These are phyloP conservation scores for Verruconis gallopava DNA, from an alignment of 2,329 filamentous ascomycete species.

Conservation along the genomic window DNA sequence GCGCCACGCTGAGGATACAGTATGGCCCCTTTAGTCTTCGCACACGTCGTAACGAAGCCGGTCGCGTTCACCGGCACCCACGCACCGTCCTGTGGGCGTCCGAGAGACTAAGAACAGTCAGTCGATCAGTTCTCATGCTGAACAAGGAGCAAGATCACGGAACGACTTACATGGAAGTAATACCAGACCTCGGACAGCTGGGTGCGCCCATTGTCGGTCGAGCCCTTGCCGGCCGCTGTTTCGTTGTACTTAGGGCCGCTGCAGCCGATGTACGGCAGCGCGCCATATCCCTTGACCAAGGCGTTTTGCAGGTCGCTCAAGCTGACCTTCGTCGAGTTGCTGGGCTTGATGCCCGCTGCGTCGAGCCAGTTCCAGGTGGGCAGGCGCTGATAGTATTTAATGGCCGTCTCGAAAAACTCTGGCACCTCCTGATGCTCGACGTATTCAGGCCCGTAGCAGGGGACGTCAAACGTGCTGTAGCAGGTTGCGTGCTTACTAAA, in stretches of 20 bases:
- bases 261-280: slow-evolving; percentile 48
- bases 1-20: slow-evolving; percentile 5
- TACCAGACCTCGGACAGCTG: slow-evolving; percentile 53
- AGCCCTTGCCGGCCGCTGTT: slow-evolving; percentile 43
- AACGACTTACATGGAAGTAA: slow-evolving; percentile 42
- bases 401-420: slow-evolving; percentile 49
- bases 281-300: slow-evolving; percentile 38
- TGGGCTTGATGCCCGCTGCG: slow-evolving; percentile 40
- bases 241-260: slow-evolving; percentile 46
- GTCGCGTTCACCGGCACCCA: slow-evolving; percentile 36
- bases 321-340: slow-evolving; percentile 45
- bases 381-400: slow-evolving; percentile 43
- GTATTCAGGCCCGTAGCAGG: slow-evolving; percentile 51
- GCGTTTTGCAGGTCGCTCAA: slow-evolving; percentile 39
- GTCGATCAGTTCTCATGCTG: background rate
- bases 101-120: slow-evolving; percentile 24
- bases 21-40: slow-evolving; percentile 25
- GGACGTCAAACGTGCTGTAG: slow-evolving; percentile 50
- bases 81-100: slow-evolving; percentile 41
- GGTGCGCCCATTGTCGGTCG: slow-evolving; percentile 43
- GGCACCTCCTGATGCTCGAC: slow-evolving; percentile 44
- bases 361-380: slow-evolving; percentile 51
- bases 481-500: slow-evolving; percentile 58
- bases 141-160: too few species aligned
- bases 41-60: slow-evolving; percentile 41